Base-by-base conservation (phyloP, 805 yeast species). In the Torulaspora gathmanii region DNA sequence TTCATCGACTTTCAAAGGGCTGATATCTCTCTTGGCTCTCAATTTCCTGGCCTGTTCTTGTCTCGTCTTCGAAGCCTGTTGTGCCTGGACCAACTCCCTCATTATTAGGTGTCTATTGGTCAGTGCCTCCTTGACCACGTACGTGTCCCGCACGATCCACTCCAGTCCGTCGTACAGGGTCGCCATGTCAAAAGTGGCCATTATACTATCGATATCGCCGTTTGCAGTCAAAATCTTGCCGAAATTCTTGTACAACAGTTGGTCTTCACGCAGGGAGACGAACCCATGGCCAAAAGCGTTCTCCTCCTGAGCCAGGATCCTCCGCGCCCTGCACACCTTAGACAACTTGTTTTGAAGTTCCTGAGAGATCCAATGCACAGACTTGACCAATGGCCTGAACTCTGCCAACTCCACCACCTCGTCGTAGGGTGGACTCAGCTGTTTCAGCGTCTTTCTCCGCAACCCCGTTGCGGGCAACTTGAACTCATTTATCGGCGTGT, bases 21-120 rank as follows among this genome's bases (percentile, higher is more conserved):
- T 91, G 41, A 88, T 81, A 40, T 85, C 79, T 28, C 88, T 71
- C 55, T 77, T 81, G 44, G 79, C 79, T 55, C 86, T 85, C 45
- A 88, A 73, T 56, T 82, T 81, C 34, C 78, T 68, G 1, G 95
- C 95, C 4, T 78, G 73, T 39, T 79, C 77, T 56, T 86, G 95
- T 56, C 79, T 84, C 25, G 77, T 67, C 54, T 77, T 79, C 1
- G 95, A 80, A 45, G 73, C 78, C 6, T 80, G 78, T 63, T 90
- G 95, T 1, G 96, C 90, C 58, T 79, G 84, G 26, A 78, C 58
- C 41, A 88, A 70, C 53, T 93, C 99, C 43, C 97, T 76, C 96
- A 93, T 93, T 30, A 91, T 68, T 46, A 93, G 71, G 63, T 93
- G 96, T 47, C 99, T 74, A 66, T 91, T 90, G 0, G 99, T 93